Evolutionary conservation across 176 grass and related monocot genomes (phyloP), one percentile per base, ranked within the genome.

Genomic region (Aegilops speltoides): DNA sequence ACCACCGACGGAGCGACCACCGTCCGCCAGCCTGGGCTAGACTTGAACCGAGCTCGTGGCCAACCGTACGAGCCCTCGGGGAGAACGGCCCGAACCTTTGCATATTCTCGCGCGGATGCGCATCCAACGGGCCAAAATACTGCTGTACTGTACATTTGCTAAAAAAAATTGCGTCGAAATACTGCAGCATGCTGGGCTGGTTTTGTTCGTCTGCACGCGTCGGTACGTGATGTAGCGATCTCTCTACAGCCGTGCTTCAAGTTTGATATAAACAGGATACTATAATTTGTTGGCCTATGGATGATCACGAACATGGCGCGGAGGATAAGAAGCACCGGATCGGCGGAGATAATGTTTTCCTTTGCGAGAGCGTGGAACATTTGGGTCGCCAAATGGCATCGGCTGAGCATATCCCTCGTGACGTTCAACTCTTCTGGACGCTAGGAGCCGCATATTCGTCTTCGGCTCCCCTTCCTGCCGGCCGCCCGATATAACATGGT

Each of bases 51-150:
- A 40, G 19, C 20, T n/a, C n/a, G 36, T 10, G 57, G n/a, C 41
- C 36, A 38, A 5, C 10, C 15, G 68, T 25, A 43, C 85, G 8
- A 19, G 8, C 28, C 46, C 12, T 11, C 8, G 9, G 29, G 22
- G 32, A 19, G 64, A 68, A 59, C 25, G 71, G 33, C 70, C 59
- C 4, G 79, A 32, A 40, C 71, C 34, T 12, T 31, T 59, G 86
- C 85, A 78, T 88, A 87, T 65, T 81, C 68, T 10, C 33, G 68
- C 33, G 68, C 22, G n/a, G 19, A 72, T 41, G 69, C 32, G 67
- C 3, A 69, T 69, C 31, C 20, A 69, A 8, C 32, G 10, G 10
- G 17, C 67, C 19, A 37, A 37, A 69, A 69, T 69, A 22, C 31
- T 8, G 6, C 17, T 4, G 3, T 4, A 34, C 33, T 36, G 34